Evolutionary conservation across 202 grass and related monocot genomes (phyloP), one percentile per base, ranked within the genome.

Genomic region (Zoysia matrella): DNA sequence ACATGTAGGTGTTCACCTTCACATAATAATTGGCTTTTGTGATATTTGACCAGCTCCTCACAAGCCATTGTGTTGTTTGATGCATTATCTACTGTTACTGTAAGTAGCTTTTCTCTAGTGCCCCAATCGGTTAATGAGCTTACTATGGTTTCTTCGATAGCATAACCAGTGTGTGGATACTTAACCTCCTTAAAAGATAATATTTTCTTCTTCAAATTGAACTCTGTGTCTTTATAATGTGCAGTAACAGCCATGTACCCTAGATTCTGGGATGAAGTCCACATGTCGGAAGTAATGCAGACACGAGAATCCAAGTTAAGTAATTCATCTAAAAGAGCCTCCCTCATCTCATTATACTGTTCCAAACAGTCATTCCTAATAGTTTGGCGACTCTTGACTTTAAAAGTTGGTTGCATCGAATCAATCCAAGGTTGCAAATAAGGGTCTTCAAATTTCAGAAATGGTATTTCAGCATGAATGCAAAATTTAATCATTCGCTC

Each of bases 181-280:
- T 71, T 49, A 2, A 71, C 4, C 8, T 51, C 8, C 8, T 13
- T 51, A 11, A 51, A 39, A 5, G 47, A 36, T 13, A 71, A 3
- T 30, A 40, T 52, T 12, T 71, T 71, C 52, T 71, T 80, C 66
- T 12, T 63, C 0, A 64, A 15, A 11, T 51, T 76, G 10, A 76
- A 64, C 8, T 76, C 11, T 9, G 1, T 46, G 51, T 64, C 11
- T 2, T 64, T 15, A n/a, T 64, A 76, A 13, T 76, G 73, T 0
- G 58, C 18, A 9, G 22, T 76, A 1, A 76, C 22, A 39, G 11
- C 46, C 58, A 64, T 76, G 6, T 76, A 64, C 7, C 46, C 58
- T 15, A 76, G 8, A 14, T 62, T 63, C 15, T 76, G 74, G 8
- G 46, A 9, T 4, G 57, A 76, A 4, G 16, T 76, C 73, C 73